Evolutionary conservation across 768 basidiomycete species (phyloP).

Genomic region (Gautieria morchelliformis): DNA sequence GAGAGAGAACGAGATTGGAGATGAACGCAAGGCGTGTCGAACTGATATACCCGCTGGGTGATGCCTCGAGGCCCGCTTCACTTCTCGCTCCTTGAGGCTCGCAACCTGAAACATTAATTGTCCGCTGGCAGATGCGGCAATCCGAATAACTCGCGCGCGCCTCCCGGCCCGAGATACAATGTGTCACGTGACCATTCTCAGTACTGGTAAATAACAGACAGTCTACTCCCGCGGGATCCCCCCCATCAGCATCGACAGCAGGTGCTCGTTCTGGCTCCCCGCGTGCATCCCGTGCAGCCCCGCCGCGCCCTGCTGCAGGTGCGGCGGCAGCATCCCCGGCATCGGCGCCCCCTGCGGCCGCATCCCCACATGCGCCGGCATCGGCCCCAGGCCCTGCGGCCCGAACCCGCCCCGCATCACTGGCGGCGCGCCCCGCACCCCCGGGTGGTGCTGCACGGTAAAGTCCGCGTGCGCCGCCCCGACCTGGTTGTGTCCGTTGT

Average conservation of each 20-base stretch:
- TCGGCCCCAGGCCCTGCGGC: slow-evolving; percentile 20
- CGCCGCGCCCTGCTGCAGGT: slow-evolving; percentile 23
- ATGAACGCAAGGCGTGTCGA: no score
- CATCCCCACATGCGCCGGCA: slow-evolving; percentile 18
- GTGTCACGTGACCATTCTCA: no score
- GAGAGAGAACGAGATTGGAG: background rate
- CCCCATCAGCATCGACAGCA: slow-evolving; percentile 80
- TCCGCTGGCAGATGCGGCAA: no score
- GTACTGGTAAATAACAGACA: background rate
- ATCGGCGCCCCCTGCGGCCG: slow-evolving; percentile 36
- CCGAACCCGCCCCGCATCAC: background rate
- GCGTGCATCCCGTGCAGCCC: slow-evolving; percentile 13
- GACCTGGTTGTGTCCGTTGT: slow-evolving; percentile 34
- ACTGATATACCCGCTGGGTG: background rate
- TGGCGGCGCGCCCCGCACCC: slow-evolving; percentile 20
- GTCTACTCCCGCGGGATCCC: slow-evolving; percentile 22
- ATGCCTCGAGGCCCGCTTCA: slow-evolving; percentile 11
- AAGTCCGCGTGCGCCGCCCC: slow-evolving; percentile 39
- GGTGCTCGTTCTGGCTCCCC: slow-evolving; percentile 43
- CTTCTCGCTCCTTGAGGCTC: slow-evolving; percentile 2
- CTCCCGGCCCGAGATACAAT: no score
- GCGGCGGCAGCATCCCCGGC: slow-evolving; percentile 40
- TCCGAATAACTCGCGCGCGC: no score
- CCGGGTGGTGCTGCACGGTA: slow-evolving; percentile 45
- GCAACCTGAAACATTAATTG: no score